Conservation (phyloP, 1,139 yeast species). For the Yamadazyma triangularis region DNA sequence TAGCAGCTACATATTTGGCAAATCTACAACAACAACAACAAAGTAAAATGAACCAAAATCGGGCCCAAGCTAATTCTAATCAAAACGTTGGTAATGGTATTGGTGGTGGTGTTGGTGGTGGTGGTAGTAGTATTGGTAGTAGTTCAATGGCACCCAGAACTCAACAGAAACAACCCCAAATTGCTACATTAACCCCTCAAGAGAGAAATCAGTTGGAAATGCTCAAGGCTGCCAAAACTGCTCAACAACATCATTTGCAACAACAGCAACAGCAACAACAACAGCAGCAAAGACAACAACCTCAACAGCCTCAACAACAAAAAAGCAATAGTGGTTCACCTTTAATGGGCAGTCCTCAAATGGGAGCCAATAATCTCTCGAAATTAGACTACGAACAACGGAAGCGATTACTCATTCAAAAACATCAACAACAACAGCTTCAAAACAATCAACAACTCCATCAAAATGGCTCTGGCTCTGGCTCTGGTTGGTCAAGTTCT, state of each 20-base stretch:
- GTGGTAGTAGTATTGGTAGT: background rate
- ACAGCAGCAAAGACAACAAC: constrained; percentile 10
- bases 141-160: constrained; percentile 10
- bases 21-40: constrained; percentile 52
- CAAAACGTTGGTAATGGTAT: constrained; percentile 33
- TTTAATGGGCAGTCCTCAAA: constrained; percentile 12
- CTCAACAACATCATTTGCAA: constrained; percentile 30
- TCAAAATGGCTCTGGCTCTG: constrained; percentile 6
- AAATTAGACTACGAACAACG: constrained; percentile 28
- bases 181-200: constrained; percentile 33
- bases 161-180: constrained; percentile 19
- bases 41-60: constrained; percentile 25
- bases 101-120: constrained; percentile 33
- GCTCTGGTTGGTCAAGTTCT: constrained; percentile 1
- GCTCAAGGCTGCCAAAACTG: constrained; percentile 30
- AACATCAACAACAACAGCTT: constrained; percentile 19
- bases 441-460: constrained; percentile 8
- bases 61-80: constrained; percentile 3
- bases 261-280: constrained; percentile 19
- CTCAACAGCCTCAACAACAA: background rate
- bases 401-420: constrained; percentile 23
- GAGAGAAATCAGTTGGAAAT: constrained; percentile 35
- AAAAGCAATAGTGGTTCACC: constrained; percentile 12
- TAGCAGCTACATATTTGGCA: constrained; percentile 69
- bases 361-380: constrained; percentile 18